These are phyloP conservation scores for Solanum etuberosum DNA, from an alignment of 257 asterid species.

Conservation along the genomic window DNA sequence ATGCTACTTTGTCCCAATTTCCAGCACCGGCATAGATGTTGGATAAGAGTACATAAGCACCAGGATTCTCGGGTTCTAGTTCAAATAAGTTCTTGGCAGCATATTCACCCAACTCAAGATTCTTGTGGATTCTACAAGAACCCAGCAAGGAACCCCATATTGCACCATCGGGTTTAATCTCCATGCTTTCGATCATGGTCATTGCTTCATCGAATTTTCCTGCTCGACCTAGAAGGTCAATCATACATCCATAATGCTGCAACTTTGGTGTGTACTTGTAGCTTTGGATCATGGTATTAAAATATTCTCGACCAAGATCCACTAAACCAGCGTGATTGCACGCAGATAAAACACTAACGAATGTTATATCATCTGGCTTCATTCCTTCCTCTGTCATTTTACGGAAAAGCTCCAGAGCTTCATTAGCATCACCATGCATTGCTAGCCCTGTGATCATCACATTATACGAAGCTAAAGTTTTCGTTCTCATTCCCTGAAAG, in stretches of 20 bases:
- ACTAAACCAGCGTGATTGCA: conserved; percentile 21
- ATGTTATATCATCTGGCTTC: conserved; percentile 17
- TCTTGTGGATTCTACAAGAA: conserved; percentile 19
- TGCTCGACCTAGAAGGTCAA: conserved; percentile 20
- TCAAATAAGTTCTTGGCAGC: conserved; percentile 9
- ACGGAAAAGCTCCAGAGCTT: conserved; percentile 12
- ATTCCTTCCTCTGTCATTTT: conserved; percentile 1
- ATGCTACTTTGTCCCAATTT: conserved; percentile 20
- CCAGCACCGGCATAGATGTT: conserved; percentile 20
- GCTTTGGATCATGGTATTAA: conserved; percentile 8
- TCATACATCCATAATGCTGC: conserved; percentile 25
- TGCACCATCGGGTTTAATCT: conserved; percentile 15
- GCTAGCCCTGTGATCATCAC: conserved; percentile 23
- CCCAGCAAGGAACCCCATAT: conserved; percentile 25
- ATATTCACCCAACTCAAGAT: conserved; percentile 19
- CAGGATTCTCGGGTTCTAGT: conserved; percentile 14
- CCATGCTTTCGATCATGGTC: conserved; percentile 7
- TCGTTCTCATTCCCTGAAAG: conserved; percentile 4
- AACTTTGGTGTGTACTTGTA: conserved; percentile 8
- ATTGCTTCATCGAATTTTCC: conserved; percentile 16
- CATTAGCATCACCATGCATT: conserved; percentile 15
- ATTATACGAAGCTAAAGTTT: conserved; percentile 18
- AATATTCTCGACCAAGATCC: conserved; percentile 11
- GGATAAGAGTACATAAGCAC: conserved; percentile 19
- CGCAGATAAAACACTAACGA: conserved; percentile 15